These are phyloP conservation scores for Aspergillus sp. DNA, from an alignment of 2,329 filamentous ascomycete species.

Conservation along the genomic window DNA sequence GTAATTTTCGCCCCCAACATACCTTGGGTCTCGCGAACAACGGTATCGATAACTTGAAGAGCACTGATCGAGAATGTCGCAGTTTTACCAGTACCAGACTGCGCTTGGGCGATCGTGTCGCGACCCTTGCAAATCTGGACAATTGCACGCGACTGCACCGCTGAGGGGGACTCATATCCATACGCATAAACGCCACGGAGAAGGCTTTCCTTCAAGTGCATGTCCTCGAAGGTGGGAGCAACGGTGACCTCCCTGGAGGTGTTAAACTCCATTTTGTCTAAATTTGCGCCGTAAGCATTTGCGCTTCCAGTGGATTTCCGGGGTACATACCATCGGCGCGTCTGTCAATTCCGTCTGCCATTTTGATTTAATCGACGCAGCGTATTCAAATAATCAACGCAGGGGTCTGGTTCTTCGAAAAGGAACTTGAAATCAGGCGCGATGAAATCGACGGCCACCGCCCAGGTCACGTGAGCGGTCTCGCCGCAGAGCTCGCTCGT, in stretches of 20 bases:
- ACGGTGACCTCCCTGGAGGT: conserved; percentile 96
- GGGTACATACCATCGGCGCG: conserved; percentile 67
- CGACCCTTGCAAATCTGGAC: conserved; percentile 99
- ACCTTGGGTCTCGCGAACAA: conserved; percentile 83
- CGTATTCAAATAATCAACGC: conserved; percentile 9
- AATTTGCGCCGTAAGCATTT: conserved; percentile 27
- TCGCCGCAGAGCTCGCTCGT: conserved; percentile 24
- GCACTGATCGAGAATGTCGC: conserved; percentile 96
- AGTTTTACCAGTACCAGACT: conserved; percentile 95
- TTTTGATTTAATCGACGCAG: conserved; percentile 48
- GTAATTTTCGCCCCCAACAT: conserved; percentile 13
- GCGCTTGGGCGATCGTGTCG: conserved; percentile 97
- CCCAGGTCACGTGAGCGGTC: conserved; percentile 23
- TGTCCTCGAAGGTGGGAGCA: conserved; percentile 88
- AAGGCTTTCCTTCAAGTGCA: conserved; percentile 97
- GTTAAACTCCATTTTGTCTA: conserved; percentile 93
- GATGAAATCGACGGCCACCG: conserved; percentile 20
- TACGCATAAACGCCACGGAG: conserved; percentile 97
- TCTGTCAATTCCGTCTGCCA: conserved; percentile 92
- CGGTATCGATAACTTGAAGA: conserved; percentile 92
- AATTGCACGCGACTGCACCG: conserved; percentile 95
- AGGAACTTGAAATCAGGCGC: conserved; percentile 12
- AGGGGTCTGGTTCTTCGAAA: conserved; percentile 11
- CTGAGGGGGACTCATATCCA: conserved; percentile 96
- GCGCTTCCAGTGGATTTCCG: not conserved